Evolutionary conservation across 768 basidiomycete genomes (phyloP), one percentile per base, ranked within the genome.

Genomic region (Trametes villosa): DNA sequence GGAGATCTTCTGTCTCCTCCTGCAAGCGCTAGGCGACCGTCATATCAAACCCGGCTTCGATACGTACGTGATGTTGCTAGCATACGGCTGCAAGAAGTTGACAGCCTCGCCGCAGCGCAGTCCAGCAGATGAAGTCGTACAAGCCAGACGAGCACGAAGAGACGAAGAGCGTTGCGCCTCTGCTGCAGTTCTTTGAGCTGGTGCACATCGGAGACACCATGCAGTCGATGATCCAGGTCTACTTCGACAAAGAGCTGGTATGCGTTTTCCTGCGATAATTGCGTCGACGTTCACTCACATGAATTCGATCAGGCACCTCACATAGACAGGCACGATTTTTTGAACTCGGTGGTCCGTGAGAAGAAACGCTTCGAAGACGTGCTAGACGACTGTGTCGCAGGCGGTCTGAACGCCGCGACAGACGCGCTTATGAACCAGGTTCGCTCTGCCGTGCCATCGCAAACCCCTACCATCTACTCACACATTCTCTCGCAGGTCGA

Each of bases 191-290:
- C 76, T 98, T 99, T 65, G 96, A 98, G 77, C 80, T 98, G 24
- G 96, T 96, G 0, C 97, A 98, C 76, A 80, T 98, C 17, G 97
- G 95, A 1, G 96, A 99, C 70, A 99, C 93, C 17, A 98, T 98
- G 44, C 94, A 96, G 74, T 93, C 89, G 18, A 98, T 98, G 87
- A 86, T 97, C 7, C 95, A 99, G 67, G 97, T 98, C 2, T 99
- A 96, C 73, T 99, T 96, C 70, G 97, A 98, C 70, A 96, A 96
- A 69, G 96, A 97, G 68, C 77, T 98, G 75, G 93, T 38, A 18
- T 91, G 62, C 26, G 87, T 71, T 34, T 17, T 42, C 29, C 17
- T 49, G 56, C 50, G 24, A 17, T 42, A 24, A 59, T 42, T 3
- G 3, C 24, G 38, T 38, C 2, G 18, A 24, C 9, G 12, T 15